These are phyloP conservation scores for Zygoascus tannicola DNA, from an alignment of 805 yeast species.

Conservation along the genomic window DNA sequence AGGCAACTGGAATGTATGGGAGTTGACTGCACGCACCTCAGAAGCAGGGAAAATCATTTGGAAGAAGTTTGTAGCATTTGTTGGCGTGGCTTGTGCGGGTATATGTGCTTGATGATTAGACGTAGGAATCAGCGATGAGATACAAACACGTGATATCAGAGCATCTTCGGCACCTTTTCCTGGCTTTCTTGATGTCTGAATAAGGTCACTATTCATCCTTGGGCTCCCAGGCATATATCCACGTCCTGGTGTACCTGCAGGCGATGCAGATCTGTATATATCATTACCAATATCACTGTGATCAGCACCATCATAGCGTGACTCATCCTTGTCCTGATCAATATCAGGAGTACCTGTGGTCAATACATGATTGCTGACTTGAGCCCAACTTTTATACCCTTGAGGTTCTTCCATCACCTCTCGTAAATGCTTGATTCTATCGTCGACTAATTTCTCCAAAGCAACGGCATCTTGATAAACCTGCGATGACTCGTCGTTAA, in stretches of 20 bases:
- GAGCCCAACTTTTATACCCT: constrained; percentile 6
- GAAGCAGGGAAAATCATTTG: constrained; percentile 32
- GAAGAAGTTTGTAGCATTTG: constrained; percentile 27
- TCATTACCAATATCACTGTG: background rate
- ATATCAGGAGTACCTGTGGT: constrained; percentile 4
- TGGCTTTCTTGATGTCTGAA: constrained; percentile 11
- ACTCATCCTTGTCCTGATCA: constrained; percentile 6
- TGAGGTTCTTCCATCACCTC: constrained; percentile 10
- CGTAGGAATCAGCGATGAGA: constrained; percentile 30
- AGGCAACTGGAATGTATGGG: constrained; percentile 41
- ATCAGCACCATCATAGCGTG: background rate
- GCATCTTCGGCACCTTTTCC: constrained; percentile 19
- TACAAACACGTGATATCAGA: constrained; percentile 24
- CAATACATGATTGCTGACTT: background rate
- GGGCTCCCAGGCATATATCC: constrained; percentile 22
- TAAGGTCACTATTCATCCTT: constrained; percentile 18
- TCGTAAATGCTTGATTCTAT: constrained; percentile 19
- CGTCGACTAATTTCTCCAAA: constrained; percentile 42
- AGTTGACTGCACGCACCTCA: constrained; percentile 28
- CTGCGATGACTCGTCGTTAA: constrained; percentile 64
- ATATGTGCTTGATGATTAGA: constrained; percentile 18
- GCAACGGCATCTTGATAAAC: constrained; percentile 63
- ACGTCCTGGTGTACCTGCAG: constrained; percentile 13
- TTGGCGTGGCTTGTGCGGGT: constrained; percentile 19
- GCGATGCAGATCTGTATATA: constrained; percentile 10